Evolutionary conservation across 2,329 filamentous ascomycete genomes (phyloP).

Genomic region (Talaromyces amestolkiae): DNA sequence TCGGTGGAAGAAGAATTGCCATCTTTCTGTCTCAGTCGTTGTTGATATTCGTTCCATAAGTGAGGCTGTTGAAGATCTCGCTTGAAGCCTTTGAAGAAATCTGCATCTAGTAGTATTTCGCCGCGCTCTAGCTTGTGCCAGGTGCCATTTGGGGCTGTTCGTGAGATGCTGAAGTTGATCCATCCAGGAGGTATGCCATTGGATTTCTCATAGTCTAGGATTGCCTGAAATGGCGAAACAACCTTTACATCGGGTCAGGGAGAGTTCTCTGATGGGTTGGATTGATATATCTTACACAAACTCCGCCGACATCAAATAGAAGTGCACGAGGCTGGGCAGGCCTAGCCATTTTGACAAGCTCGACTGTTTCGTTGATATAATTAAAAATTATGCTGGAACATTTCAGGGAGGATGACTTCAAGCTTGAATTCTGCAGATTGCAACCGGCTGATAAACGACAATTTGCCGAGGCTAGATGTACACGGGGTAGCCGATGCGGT

Average conservation of each 20-base stretch:
- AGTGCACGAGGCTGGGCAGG: constrained; percentile 63
- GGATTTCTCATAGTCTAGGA: constrained; percentile 80
- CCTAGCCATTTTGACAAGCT: constrained; percentile 33
- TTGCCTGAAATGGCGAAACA: constrained; percentile 85
- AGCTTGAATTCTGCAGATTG: background rate
- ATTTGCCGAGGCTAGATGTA: constrained; percentile 11
- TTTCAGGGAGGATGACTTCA: background rate
- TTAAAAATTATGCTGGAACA: background rate
- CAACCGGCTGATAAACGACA: background rate
- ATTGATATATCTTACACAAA: constrained; percentile 69
- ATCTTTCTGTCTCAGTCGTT: constrained; percentile 32
- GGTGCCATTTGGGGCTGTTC: constrained; percentile 70
- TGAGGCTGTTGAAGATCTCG: constrained; percentile 64
- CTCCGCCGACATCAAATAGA: constrained; percentile 93
- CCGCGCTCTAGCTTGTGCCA: constrained; percentile 90
- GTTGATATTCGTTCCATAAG: constrained; percentile 65
- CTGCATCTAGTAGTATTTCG: constrained; percentile 69
- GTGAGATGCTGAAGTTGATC: constrained; percentile 86
- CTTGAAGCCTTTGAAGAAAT: constrained; percentile 75
- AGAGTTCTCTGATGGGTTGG: background rate
- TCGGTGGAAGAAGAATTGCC: constrained; percentile 17
- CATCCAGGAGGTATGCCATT: constrained; percentile 79
- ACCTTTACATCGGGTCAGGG: constrained; percentile 56
- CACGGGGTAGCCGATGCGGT: background rate
- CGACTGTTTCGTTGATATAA: background rate